Evolutionary conservation across 768 basidiomycete genomes (phyloP).

Genomic region (Lactifluus piperatus): DNA sequence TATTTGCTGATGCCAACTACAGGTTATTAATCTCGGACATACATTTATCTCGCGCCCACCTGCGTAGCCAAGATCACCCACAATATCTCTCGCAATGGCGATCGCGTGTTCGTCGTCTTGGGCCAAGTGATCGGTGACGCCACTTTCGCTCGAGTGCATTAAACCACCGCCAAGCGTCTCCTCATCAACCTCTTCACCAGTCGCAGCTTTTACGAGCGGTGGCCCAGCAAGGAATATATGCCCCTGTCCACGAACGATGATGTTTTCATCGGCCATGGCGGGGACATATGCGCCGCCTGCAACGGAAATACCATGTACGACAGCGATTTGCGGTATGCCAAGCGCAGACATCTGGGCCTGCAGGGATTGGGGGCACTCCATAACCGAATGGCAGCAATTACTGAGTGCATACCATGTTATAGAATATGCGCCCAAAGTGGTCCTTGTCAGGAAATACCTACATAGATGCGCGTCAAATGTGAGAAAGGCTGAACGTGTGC

Average conservation of each 20-base stretch:
- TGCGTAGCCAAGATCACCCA: slow-evolving; percentile 68
- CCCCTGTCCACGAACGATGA: slow-evolving; percentile 86
- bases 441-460: slow-evolving; percentile 89
- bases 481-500: neutral
- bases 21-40: slow-evolving; percentile 22
- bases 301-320: slow-evolving; percentile 92
- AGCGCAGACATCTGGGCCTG: slow-evolving; percentile 91
- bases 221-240: slow-evolving; percentile 93
- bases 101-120: slow-evolving; percentile 81
- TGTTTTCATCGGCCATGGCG: slow-evolving; percentile 93
- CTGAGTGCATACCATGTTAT: slow-evolving; percentile 71
- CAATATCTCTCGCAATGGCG: slow-evolving; percentile 63
- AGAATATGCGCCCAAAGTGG: slow-evolving; percentile 94
- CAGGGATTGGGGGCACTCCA: neutral
- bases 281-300: slow-evolving; percentile 94
- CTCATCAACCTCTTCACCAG: slow-evolving; percentile 87
- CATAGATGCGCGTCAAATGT: neutral
- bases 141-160: slow-evolving; percentile 89
- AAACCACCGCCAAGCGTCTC: slow-evolving; percentile 85
- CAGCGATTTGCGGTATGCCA: slow-evolving; percentile 84
- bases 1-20: neutral
- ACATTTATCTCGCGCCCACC: slow-evolving; percentile 44
- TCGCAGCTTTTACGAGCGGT: slow-evolving; percentile 89
- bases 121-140: slow-evolving; percentile 85
- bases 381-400: neutral